Evolutionary conservation across 768 basidiomycete genomes (phyloP).

Genomic region (Lyophyllum decastes): DNA sequence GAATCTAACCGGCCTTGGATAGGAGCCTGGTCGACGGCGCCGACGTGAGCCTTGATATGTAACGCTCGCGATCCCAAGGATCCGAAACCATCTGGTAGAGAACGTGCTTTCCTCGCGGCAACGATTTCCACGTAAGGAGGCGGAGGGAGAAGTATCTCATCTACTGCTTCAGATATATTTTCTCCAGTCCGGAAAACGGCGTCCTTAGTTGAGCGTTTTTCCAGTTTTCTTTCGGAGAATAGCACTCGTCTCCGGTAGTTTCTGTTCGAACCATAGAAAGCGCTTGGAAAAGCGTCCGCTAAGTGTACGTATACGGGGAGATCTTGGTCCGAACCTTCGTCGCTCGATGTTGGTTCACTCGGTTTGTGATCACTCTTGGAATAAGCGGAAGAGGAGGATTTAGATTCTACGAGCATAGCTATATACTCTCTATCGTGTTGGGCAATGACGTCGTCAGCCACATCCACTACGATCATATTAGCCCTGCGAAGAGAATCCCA

Average conservation of each 20-base stretch:
- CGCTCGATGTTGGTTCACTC: not conserved
- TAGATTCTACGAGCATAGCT: slow-evolving; percentile 17
- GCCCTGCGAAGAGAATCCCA: slow-evolving; percentile 13
- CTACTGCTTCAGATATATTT: too few species aligned
- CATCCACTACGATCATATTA: not conserved
- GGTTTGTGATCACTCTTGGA: not conserved
- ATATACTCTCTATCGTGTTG: slow-evolving; percentile 10
- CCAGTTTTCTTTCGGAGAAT: not conserved
- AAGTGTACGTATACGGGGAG: not conserved
- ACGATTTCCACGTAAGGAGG: not conserved
- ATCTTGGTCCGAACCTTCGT: too few species aligned
- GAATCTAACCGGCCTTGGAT: not conserved
- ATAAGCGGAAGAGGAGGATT: slow-evolving; percentile 7
- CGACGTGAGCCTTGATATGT: not conserved
- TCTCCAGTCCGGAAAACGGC: too few species aligned
- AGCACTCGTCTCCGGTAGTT: not conserved
- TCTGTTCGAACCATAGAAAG: not conserved
- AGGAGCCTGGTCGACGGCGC: not conserved
- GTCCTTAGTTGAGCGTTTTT: not conserved
- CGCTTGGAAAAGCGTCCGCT: not conserved
- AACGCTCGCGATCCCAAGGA: not conserved
- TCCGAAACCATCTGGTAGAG: not conserved
- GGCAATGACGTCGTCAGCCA: not conserved
- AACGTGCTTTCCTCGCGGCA: not conserved
- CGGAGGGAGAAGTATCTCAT: not conserved